These are phyloP conservation scores for Boletus barrowsii DNA, from an alignment of 768 basidiomycete species.

Conservation along the genomic window DNA sequence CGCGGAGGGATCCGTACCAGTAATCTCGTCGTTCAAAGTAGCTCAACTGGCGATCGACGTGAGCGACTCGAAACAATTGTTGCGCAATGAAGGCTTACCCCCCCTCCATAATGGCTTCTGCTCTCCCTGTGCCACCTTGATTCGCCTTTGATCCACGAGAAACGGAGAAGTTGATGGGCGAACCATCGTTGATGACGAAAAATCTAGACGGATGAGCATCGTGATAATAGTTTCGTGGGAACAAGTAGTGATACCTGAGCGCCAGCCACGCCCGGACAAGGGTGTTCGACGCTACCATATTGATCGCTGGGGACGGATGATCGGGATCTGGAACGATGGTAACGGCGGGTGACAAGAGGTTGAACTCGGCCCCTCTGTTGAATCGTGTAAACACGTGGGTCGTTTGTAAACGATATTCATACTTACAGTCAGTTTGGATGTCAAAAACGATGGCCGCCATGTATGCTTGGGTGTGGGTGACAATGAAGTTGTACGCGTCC, in stretches of 20 bases:
- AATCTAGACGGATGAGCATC: background rate
- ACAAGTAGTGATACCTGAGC: background rate
- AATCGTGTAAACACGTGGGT: background rate
- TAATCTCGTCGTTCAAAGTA: background rate
- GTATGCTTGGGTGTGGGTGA: background rate
- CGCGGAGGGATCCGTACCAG: background rate
- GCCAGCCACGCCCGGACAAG: conserved; percentile 15
- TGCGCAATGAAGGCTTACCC: background rate
- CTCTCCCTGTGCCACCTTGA: background rate
- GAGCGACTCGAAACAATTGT: background rate
- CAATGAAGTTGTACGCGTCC: conserved; percentile 5
- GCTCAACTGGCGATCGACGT: background rate
- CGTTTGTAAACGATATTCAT: background rate
- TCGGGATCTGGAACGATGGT: background rate
- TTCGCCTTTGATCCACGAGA: background rate
- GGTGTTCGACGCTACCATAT: conserved; percentile 4
- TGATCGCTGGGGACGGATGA: background rate
- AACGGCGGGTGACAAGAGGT: conserved; percentile 4
- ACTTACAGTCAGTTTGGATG: conserved; percentile 9
- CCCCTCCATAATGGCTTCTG: background rate
- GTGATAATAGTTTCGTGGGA: background rate
- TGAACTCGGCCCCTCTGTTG: conserved; percentile 8
- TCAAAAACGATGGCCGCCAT: background rate
- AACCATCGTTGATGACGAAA: conserved; percentile 6
- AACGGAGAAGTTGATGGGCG: conserved; percentile 5